Base-by-base conservation (phyloP, 2,329 filamentous ascomycete genomes). In the Onygenales sp. region DNA sequence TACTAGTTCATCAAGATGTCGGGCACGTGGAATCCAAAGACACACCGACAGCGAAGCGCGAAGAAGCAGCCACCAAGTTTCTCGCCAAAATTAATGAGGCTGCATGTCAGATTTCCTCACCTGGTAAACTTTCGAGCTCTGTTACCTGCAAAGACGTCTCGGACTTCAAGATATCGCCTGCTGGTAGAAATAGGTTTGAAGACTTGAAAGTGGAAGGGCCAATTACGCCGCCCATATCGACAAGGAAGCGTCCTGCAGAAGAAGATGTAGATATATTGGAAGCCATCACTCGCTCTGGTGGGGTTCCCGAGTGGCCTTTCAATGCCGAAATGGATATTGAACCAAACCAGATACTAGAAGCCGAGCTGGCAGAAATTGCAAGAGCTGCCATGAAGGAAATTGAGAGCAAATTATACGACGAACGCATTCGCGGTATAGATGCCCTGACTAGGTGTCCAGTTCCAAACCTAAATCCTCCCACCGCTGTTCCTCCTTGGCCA, bases 401-500 rank as follows among this genome's bases (percentile, higher is more conserved):
- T 3, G 63, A 69, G 2, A 54, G 60, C 11, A 63, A 59, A 14
- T 44, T 74, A 2, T 66, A 71, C n/a, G 67, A 72, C 36, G 77
- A 80, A 56, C 66, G 71, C 51, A 64, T 80, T 2, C 66, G 67
- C 7, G 73, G 73, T 55, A 65, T 71, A 9, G 76, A 78, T 55
- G 58, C 76, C 0, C 75, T 69, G 3, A 67, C 69, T 49, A 71
- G 78, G 41, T 70, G 80, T 1, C 60, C 71, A n/a, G 70, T 80
- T 4, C 78, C 78, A 0, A 32, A 64, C 0, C 62, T 82, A 55
- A 73, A 76, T 32, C 71, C 75, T 38, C 64, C 68, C 0, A 57
- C 66, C 13, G 68, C 72, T 9, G 55, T 62, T 6, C 64, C 75
- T 3, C 78, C 78, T 1, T 83, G 80, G 80, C 58, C 69, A 66